Conservation (phyloP, 1,284 basidiomycete genomes). For the Ustilago vetiveriae region DNA sequence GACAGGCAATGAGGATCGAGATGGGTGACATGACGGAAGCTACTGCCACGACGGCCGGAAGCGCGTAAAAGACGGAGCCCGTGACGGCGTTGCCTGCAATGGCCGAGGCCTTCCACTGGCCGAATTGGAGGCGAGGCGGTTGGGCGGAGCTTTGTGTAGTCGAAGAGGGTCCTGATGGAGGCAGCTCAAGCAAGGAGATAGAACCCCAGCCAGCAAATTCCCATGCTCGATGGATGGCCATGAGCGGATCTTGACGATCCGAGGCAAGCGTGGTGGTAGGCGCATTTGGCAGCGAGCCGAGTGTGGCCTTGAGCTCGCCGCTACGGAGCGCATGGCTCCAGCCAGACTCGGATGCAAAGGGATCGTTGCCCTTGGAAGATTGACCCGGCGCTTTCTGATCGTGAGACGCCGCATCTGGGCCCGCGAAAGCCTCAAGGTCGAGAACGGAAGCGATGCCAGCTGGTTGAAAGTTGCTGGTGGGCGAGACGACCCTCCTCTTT, state of each 20-base stretch:
- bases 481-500: slow-evolving; percentile 48
- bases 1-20: slow-evolving; percentile 49
- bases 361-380: slow-evolving; percentile 3
- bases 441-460: slow-evolving; percentile 11
- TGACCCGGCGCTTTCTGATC: background rate
- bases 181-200: slow-evolving; percentile 56
- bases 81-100: slow-evolving; percentile 59
- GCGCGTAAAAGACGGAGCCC: slow-evolving; percentile 55
- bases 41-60: slow-evolving; percentile 51
- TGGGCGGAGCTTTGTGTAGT: background rate
- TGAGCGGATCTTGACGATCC: slow-evolving; percentile 39
- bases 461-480: slow-evolving; percentile 27
- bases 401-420: background rate
- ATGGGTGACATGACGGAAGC: slow-evolving; percentile 51
- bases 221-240: slow-evolving; percentile 46
- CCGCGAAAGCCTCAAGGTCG: slow-evolving; percentile 30
- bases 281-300: background rate
- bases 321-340: slow-evolving; percentile 29
- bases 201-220: slow-evolving; percentile 60
- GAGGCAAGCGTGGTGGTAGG: slow-evolving; percentile 26
- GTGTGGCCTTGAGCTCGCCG: slow-evolving; percentile 27
- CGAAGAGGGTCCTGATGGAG: background rate
- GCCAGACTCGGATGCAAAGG: slow-evolving; percentile 10
- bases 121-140: slow-evolving; percentile 21
- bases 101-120: slow-evolving; percentile 49